These are phyloP conservation scores for Ilyonectria destructans DNA, from an alignment of 2,329 filamentous ascomycete species.

Conservation along the genomic window DNA sequence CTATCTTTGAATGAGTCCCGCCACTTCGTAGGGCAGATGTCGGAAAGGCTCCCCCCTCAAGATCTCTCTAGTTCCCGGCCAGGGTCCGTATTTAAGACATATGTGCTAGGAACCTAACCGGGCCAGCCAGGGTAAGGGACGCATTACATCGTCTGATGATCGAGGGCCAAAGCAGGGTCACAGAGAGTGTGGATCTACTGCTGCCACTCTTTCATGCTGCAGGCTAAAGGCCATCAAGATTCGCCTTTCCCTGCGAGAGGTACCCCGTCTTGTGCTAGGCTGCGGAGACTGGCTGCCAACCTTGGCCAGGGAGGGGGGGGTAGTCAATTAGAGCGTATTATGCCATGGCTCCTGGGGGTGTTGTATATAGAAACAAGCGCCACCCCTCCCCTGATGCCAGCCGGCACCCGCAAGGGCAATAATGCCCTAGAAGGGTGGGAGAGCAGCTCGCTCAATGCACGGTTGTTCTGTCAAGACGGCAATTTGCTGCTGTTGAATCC, in stretches of 20 bases:
- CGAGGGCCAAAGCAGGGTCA: conserved; percentile 48
- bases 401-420: conserved; percentile 23
- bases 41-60: conserved; percentile 44
- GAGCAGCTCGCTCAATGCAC: conserved; percentile 40
- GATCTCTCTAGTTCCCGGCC: conserved; percentile 49
- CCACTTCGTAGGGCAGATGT: conserved; percentile 42
- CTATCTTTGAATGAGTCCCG: conserved; percentile 46
- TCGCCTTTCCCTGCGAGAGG: conserved; percentile 46
- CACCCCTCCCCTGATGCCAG: conserved; percentile 53
- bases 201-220: conserved; percentile 50
- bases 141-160: conserved; percentile 52
- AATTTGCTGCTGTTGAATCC: conserved; percentile 46
- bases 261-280: conserved; percentile 45
- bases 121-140: conserved; percentile 44
- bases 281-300: conserved; percentile 56
- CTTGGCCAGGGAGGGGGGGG: conserved; percentile 59
- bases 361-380: conserved; percentile 67
- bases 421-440: conserved; percentile 45
- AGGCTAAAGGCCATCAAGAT: conserved; percentile 51
- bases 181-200: conserved; percentile 49
- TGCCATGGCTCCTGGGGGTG: conserved; percentile 64
- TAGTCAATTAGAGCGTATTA: conserved; percentile 75
- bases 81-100: conserved; percentile 51
- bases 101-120: conserved; percentile 47
- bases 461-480: conserved; percentile 42